Percentiles rank a stretch among this genome's conserved stretches.
Conservation (phyloP, 108 stramenopile species). For the Cyclotella cryptica region DNA sequence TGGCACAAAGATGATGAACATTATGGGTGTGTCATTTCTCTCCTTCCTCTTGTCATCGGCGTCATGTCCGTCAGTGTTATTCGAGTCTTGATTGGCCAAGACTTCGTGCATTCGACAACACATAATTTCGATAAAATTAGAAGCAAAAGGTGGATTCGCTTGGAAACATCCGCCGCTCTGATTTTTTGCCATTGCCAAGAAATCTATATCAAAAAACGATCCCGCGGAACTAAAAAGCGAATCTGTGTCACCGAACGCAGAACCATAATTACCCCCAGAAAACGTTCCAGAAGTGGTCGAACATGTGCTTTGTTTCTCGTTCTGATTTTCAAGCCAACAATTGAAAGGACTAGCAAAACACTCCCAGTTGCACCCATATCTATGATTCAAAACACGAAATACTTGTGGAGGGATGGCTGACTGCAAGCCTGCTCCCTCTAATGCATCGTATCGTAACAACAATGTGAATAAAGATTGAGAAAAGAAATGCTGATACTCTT, state of each 20-base stretch:
- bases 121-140: slow-evolving; percentile 75
- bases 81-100: background rate
- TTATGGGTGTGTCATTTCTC: slow-evolving; percentile 60
- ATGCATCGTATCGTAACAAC: slow-evolving; percentile 74
- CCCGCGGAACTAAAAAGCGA: slow-evolving; percentile 76
- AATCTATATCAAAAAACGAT: slow-evolving; percentile 79
- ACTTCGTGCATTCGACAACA: slow-evolving; percentile 61
- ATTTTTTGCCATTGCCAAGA: slow-evolving; percentile 26
- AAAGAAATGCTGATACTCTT: slow-evolving; percentile 37
- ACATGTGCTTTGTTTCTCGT: background rate
- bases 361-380: slow-evolving; percentile 78
- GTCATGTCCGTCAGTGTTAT: background rate
- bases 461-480: slow-evolving; percentile 64
- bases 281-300: background rate
- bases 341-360: slow-evolving; percentile 94
- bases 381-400: slow-evolving; percentile 74
- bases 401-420: slow-evolving; percentile 73
- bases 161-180: slow-evolving; percentile 66
- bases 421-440: slow-evolving; percentile 91
- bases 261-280: slow-evolving; percentile 51
- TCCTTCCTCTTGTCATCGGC: background rate
- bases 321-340: slow-evolving; percentile 67
- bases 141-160: slow-evolving; percentile 93
- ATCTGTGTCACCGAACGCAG: slow-evolving; percentile 86
- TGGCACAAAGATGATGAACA: slow-evolving; percentile 90